A percentile compares a stretch with the other conserved stretches of the same genome.
These are phyloP conservation scores for Apiospora hydei DNA, from an alignment of 2,329 filamentous ascomycete genomes.

Conservation along the genomic window DNA sequence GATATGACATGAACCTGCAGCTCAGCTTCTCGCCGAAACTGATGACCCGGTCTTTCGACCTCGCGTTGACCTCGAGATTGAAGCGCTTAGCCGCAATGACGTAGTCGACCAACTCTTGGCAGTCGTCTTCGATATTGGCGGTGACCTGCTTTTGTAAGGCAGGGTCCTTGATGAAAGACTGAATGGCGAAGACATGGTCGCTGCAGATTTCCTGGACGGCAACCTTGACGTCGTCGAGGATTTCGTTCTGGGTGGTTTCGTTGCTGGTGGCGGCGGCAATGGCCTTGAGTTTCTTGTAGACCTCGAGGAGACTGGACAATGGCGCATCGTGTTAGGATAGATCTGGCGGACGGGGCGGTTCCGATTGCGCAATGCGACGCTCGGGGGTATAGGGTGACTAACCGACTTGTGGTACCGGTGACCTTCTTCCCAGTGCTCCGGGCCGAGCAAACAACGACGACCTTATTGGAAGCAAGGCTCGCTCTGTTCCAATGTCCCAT, in stretches of 20 bases:
- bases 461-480: conserved; percentile 71
- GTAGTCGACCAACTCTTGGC: conserved; percentile 79
- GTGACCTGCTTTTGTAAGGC: conserved; percentile 66
- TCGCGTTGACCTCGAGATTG: conserved; percentile 77
- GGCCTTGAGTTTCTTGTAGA: conserved; percentile 63
- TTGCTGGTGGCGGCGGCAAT: conserved; percentile 61
- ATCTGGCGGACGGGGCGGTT: conserved; percentile 22
- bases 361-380: neutral
- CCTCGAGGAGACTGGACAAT: conserved; percentile 60
- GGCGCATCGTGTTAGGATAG: conserved; percentile 31
- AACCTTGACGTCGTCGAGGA: conserved; percentile 70
- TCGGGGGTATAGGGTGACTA: conserved; percentile 50
- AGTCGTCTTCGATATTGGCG: conserved; percentile 77
- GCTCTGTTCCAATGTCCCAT: conserved; percentile 49
- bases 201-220: conserved; percentile 82
- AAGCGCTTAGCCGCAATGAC: conserved; percentile 69
- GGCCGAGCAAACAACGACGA: conserved; percentile 95
- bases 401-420: conserved; percentile 95
- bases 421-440: conserved; percentile 93
- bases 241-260: conserved; percentile 58
- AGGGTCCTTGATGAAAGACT: conserved; percentile 65
- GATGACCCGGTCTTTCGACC: conserved; percentile 86
- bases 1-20: conserved; percentile 86
- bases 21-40: conserved; percentile 96
- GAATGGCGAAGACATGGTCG: conserved; percentile 80